Evolutionary conservation across 768 basidiomycete species (phyloP), one percentile per base, ranked within the genome.

Genomic region (Psilocybe cyanescens): DNA sequence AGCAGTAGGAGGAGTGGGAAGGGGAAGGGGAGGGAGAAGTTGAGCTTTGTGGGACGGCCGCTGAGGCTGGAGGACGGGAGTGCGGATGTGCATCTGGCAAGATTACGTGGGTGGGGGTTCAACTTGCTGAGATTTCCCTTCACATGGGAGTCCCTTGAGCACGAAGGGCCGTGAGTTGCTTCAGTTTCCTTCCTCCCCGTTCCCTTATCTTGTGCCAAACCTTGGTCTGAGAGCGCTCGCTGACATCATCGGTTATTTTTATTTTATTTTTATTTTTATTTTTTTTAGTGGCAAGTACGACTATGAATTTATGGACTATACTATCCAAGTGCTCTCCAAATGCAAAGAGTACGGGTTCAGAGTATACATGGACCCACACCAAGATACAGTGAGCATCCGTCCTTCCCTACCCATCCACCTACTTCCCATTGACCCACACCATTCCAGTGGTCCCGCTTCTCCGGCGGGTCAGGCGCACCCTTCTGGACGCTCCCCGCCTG

Each of bases 121-220:
- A 97, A 94, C 68, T 79, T 90, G 70, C 76, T 99, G 16, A 79
- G 94, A 77, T 87, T 88, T 75, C 83, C 92, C 8, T 82, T 98
- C n/a, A 89, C 92, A 1, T 99, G 97, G 97, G 97, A 99, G 71
- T 83, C 93, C 0, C 75, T 99, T 14, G 97, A 99, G 74, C 95
- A 94, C 72, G 88, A 83, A 60, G 97, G 95, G 72, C 97, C 97
- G 95, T 97, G 73, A 86, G 96, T 90, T 35, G 0, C 45, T 19
- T 55, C 47, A 30, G 46, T 66, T 33, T 50, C 30, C 19, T 9
- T 14, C n/a, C 37, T 57, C 61, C 37, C 33, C 16, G 60, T 37
- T 30, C 33, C 33, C 11, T 35, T 35, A 35, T 35, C 33, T 35
- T 35, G 33, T 35, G 1, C 33, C 11, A 35, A 1, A 24, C 24